Evolutionary conservation across 768 basidiomycete genomes (phyloP).

Genomic region (Calocybe gangraenosa): DNA sequence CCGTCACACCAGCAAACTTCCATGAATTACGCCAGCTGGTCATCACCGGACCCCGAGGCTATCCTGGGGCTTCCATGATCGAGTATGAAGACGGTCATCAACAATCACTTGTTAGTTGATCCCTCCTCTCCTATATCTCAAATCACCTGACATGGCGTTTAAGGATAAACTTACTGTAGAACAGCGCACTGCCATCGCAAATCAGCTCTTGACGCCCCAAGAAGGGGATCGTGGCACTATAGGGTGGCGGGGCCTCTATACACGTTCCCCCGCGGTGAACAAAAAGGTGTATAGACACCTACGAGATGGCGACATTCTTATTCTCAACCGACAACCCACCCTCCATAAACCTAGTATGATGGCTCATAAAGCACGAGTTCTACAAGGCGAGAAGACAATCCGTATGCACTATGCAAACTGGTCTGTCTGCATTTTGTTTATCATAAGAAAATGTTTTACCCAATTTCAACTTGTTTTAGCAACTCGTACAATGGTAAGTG

Average conservation of each 20-base stretch:
- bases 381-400: constrained; percentile 97
- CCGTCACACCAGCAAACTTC: constrained; percentile 89
- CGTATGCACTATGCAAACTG: constrained; percentile 99
- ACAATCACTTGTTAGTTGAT: constrained; percentile 68
- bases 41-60: constrained; percentile 81
- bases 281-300: constrained; percentile 98
- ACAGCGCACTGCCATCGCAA: constrained; percentile 92
- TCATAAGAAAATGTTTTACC: neutral
- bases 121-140: neutral
- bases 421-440: constrained; percentile 38
- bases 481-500: constrained; percentile 93
- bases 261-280: constrained; percentile 77
- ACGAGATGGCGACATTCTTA: constrained; percentile 89
- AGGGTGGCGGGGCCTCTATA: constrained; percentile 56
- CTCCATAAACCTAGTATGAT: constrained; percentile 99
- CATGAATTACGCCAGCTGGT: constrained; percentile 85
- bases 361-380: constrained; percentile 88
- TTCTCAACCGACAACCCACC: constrained; percentile 97
- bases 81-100: constrained; percentile 93
- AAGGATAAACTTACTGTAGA: constrained; percentile 86
- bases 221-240: constrained; percentile 56
- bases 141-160: constrained; percentile 4
- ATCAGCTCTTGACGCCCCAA: constrained; percentile 89
- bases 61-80: constrained; percentile 93
- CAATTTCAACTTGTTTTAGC: constrained; percentile 36